A percentile compares a stretch with the other conserved stretches of the same genome.
Conservation (phyloP, 345 rosid genomes). For the Isatis tinctoria region DNA sequence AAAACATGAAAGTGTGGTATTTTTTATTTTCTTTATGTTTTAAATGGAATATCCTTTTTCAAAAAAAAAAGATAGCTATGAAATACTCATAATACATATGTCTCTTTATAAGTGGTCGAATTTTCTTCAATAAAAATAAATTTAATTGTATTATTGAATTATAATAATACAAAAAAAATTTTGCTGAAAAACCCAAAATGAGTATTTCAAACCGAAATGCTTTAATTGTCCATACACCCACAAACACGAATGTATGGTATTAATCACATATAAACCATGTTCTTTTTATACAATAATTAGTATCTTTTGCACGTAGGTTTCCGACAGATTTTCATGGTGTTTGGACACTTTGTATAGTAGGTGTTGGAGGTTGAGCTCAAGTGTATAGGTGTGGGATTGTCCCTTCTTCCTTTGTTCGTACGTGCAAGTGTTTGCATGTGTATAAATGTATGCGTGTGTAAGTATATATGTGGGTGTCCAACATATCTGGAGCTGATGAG, state of each 20-base stretch:
- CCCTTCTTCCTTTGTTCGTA: constrained; percentile 21
- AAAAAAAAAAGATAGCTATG: no score
- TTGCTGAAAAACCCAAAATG: no score
- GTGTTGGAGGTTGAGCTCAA: constrained; percentile 22
- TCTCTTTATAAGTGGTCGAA: no score
- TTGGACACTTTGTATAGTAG: constrained; percentile 21
- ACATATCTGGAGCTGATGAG: constrained; percentile 23
- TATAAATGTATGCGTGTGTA: constrained; percentile 19
- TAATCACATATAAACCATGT: constrained; percentile 7
- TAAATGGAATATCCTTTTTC: no score
- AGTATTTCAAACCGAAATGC: no score
- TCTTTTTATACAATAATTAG: not conserved
- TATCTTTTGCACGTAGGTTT: constrained; percentile 16
- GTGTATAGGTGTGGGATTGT: constrained; percentile 16
- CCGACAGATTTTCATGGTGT: constrained; percentile 30
- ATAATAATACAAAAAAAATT: no score
- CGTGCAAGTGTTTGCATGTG: constrained; percentile 20
- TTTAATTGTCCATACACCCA: constrained; percentile 17
- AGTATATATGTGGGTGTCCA: constrained; percentile 6
- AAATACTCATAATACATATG: no score
- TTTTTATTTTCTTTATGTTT: no score
- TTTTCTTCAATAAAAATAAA: no score
- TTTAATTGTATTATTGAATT: no score
- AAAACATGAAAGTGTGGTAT: no score
- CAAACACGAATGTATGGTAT: constrained; percentile 18